These are phyloP conservation scores for Gastrolobium bilobum DNA, from an alignment of 306 rosid genomes.

Conservation along the genomic window DNA sequence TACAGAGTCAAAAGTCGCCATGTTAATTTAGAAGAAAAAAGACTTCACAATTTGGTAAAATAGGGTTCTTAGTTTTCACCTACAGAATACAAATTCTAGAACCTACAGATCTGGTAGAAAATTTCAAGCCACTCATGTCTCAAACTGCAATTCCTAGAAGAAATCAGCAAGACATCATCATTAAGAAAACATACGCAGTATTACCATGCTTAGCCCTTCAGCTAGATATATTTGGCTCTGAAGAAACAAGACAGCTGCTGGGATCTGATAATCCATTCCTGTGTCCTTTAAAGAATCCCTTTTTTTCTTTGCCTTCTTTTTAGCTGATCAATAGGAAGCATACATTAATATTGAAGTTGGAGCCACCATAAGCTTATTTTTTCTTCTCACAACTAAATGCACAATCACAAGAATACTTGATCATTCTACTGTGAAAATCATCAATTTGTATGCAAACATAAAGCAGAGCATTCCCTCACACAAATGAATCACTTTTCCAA, in stretches of 20 bases:
- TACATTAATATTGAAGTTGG: slow-evolving; percentile 35
- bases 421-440: slow-evolving; percentile 29
- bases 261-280: slow-evolving; percentile 68
- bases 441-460: slow-evolving; percentile 36
- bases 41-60: slow-evolving; percentile 26
- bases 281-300: slow-evolving; percentile 73
- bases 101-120: slow-evolving; percentile 28
- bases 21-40: slow-evolving; percentile 34
- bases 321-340: slow-evolving; percentile 67
- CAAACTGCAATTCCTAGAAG: slow-evolving; percentile 34
- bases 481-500: slow-evolving; percentile 17
- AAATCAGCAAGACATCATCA: slow-evolving; percentile 22
- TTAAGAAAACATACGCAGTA: slow-evolving; percentile 45
- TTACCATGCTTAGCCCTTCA: slow-evolving; percentile 93
- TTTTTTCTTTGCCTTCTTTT: slow-evolving; percentile 81
- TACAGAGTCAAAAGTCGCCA: neutral
- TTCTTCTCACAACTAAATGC: slow-evolving; percentile 15
- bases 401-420: slow-evolving; percentile 38
- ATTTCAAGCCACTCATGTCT: slow-evolving; percentile 23
- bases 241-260: slow-evolving; percentile 83
- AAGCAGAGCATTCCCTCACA: slow-evolving; percentile 10
- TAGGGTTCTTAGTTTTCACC: slow-evolving; percentile 33
- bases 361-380: slow-evolving; percentile 25
- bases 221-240: slow-evolving; percentile 94
- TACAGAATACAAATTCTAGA: slow-evolving; percentile 29